Conservation (phyloP, 805 yeast genomes). For the Candida boleticola region DNA sequence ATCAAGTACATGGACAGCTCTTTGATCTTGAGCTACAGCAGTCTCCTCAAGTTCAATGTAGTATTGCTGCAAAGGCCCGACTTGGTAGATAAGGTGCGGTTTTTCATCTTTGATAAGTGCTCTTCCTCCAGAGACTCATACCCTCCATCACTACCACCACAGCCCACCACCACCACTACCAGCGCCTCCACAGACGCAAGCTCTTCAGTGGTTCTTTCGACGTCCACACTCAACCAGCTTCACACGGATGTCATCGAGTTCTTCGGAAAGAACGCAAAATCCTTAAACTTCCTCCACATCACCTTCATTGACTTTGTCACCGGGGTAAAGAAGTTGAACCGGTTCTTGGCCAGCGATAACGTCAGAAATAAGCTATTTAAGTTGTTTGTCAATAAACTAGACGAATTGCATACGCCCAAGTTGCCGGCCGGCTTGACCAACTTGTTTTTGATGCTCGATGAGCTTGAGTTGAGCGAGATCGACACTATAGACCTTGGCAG, state of each 20-base stretch:
- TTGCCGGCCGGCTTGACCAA: slow-evolving; percentile 28
- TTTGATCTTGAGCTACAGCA: slow-evolving; percentile 18
- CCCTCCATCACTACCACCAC: too few relatives aligned
- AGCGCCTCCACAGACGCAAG: not conserved
- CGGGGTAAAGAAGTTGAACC: slow-evolving; percentile 23
- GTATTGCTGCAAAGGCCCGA: slow-evolving; percentile 16
- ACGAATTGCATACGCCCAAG: slow-evolving; percentile 23
- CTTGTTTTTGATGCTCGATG: slow-evolving; percentile 31
- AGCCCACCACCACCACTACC: not conserved
- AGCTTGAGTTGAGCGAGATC: slow-evolving; percentile 20
- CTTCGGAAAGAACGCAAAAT: slow-evolving; percentile 22
- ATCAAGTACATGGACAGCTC: slow-evolving; percentile 28
- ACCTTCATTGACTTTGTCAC: slow-evolving; percentile 26
- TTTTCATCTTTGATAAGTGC: slow-evolving; percentile 35
- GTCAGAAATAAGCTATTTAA: slow-evolving; percentile 28
- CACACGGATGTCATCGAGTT: slow-evolving; percentile 25
- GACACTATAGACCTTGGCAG: slow-evolving; percentile 17
- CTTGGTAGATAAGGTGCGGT: slow-evolving; percentile 22
- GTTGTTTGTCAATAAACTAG: slow-evolving; percentile 23
- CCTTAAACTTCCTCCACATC: slow-evolving; percentile 30
- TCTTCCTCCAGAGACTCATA: slow-evolving; percentile 7
- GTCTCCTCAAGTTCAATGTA: slow-evolving; percentile 17
- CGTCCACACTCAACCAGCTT: slow-evolving; percentile 4
- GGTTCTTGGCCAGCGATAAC: slow-evolving; percentile 20
- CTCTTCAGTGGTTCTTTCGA: not conserved